Base-by-base conservation (phyloP, 2,329 filamentous ascomycete species). In the Fonsecaea nubica region DNA sequence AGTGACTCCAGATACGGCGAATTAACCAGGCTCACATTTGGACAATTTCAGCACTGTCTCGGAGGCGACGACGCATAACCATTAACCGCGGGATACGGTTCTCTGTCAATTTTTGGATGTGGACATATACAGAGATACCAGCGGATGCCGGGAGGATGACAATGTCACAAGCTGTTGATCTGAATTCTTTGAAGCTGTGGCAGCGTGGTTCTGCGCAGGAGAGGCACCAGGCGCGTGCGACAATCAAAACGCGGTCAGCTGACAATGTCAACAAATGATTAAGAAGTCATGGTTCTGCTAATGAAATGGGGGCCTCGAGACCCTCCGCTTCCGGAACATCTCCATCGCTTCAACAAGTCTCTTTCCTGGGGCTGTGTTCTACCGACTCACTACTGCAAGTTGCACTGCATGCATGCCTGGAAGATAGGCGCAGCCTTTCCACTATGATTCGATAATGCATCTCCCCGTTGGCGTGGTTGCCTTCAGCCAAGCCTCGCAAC, bases 401-500 rank as follows among this genome's bases (percentile, higher is more conserved):
- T 40, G 35, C 40, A 25, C 54, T 60, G 64, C 64, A 69, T 13
- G 58, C 45, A 42, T 69, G 62, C 62, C 67, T 66, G 64, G 58
- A 61, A 25, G 59, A 61, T 62, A 61, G 52, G 53, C 58, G 56
- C 56, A 57, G 53, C 5, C 7, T 10, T 35, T 36, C 57, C 18
- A 58, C 45, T 52, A 54, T 70, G 68, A 70, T 71, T 69, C 56
- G 69, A 62, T 57, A 40, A 48, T 56, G 45, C 62, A 57, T 60
- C 66, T 60, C 35, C 10, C 62, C 61, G 64, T 65, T 53, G 59
- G 57, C 35, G 21, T 68, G 62, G 66, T 42, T 65, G 62, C 62
- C 58, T 65, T 64, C 58, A 10, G 66, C 66, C 66, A 66, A 71
- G 67, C 62, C 54, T 59, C 56, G 62, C 63, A 69, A 63, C 65